A percentile compares a stretch with the other conserved stretches of the same genome.
Evolutionary conservation across 1,284 basidiomycete genomes (phyloP).

Genomic region (Ceratobasidium theobromae): DNA sequence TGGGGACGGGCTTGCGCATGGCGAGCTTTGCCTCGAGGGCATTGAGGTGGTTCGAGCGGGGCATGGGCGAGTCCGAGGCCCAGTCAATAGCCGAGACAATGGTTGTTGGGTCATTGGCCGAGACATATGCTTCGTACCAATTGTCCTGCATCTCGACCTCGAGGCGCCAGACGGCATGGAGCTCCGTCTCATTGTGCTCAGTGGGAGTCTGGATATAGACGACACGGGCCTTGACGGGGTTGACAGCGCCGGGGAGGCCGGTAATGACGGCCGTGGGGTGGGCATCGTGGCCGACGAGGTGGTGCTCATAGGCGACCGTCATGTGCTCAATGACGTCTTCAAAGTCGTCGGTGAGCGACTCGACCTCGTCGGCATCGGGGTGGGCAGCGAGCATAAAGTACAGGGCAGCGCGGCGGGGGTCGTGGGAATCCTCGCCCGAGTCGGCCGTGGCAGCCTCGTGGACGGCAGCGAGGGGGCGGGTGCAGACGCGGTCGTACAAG

Average conservation of each 20-base stretch:
- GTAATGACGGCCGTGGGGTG: conserved; percentile 47
- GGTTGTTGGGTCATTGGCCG: conserved; percentile 61
- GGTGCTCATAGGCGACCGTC: conserved; percentile 50
- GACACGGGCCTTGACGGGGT: conserved; percentile 68
- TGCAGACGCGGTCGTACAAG: conserved; percentile 60
- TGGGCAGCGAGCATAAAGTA: conserved; percentile 78
- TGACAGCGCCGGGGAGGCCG: conserved; percentile 69
- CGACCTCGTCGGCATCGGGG: conserved; percentile 53
- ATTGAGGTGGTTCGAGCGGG: conserved; percentile 42
- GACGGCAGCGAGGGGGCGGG: conserved; percentile 15
- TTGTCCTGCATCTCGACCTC: conserved; percentile 86
- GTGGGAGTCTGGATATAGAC: conserved; percentile 72
- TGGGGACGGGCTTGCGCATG: conserved; percentile 39
- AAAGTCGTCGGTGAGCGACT: conserved; percentile 56
- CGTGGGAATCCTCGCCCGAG: conserved; percentile 42
- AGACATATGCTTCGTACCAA: conserved; percentile 78
- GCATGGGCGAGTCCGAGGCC: conserved; percentile 64
- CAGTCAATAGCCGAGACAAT: conserved; percentile 80
- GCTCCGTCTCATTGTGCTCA: conserved; percentile 51
- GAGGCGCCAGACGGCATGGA: conserved; percentile 74
- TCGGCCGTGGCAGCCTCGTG: conserved; percentile 24
- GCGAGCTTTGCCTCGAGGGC: conserved; percentile 41
- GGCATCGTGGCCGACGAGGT: conserved; percentile 54
- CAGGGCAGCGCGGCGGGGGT: conserved; percentile 61
- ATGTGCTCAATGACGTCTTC: conserved; percentile 56